Base-by-base conservation (phyloP, 176 grass and related monocot species). In the Melocanna baccifera region DNA sequence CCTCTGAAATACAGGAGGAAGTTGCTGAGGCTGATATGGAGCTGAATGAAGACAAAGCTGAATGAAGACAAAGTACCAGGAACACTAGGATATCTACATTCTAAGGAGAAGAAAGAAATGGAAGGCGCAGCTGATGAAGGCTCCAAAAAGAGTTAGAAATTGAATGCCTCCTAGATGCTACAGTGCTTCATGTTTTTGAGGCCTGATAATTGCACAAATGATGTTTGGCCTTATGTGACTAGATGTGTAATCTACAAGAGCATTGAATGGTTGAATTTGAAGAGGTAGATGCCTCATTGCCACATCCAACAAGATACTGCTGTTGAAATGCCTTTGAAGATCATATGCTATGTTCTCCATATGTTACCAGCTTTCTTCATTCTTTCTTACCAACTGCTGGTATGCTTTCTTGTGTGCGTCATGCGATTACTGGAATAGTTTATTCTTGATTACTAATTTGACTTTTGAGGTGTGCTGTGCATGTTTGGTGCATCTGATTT, bases 1-100 rank as follows among this genome's bases (percentile, higher is more conserved):
- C 79, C 0, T 83, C 78, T 73, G 86, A 78, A 67, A 78, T 65
- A 45, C 48, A 11, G 29, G 86, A 86, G 51, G 67, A 82, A 73
- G 41, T 26, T 71, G 30, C 34, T 62, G 59, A 2, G 0, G 22
- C 11, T 62, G 50, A 2, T 0, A 12, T 22, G 4, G 56, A 86
- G 79, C 48, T 55, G 50, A 74, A 73, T 57, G 86, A 71, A 39
- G 89, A 62, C 5, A 73, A 68, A 28, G 19, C 25, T 55, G 50
- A 74, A 73, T 57, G 86, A 71, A 39, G 89, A 62, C 5, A 73
- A 68, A 28, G 19, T 20, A 36, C 43, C 55, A 28, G 52, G 48
- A 85, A 37, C n/a, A 55, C 15, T 25, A 82, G 37, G n/a, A 69
- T 45, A 70, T 63, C 73, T 55, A 37, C 30, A 36, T 39, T 37